Evolutionary conservation across 805 yeast genomes (phyloP).

Genomic region (Candida quercuum): DNA sequence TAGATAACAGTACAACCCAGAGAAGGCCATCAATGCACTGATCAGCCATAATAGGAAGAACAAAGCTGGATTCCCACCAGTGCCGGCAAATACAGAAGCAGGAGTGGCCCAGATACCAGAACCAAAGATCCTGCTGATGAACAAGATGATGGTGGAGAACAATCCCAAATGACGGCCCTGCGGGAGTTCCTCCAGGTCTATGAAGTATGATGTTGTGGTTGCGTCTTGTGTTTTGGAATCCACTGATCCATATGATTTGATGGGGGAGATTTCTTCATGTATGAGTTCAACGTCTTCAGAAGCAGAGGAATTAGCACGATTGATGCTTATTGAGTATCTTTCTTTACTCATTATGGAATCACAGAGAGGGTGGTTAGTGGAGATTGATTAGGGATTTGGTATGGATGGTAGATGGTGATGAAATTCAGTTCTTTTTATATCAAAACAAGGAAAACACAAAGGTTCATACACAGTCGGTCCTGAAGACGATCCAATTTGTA

Average conservation of each 20-base stretch:
- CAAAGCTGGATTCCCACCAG: conserved; percentile 60
- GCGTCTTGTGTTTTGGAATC: neutral
- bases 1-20: conserved; percentile 61
- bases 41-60: conserved; percentile 60
- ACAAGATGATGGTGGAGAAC: conserved; percentile 57
- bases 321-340: neutral
- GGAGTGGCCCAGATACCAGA: conserved; percentile 77
- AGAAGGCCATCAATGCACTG: conserved; percentile 56
- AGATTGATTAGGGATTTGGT: neutral
- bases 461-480: too few relatives aligned
- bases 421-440: too few relatives aligned
- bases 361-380: neutral
- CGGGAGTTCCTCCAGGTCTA: conserved; percentile 33
- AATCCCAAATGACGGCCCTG: conserved; percentile 74
- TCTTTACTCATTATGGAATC: too few relatives aligned
- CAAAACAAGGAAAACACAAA: too few relatives aligned
- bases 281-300: neutral
- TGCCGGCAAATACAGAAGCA: conserved; percentile 55
- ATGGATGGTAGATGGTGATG: too few relatives aligned
- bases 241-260: conserved; percentile 1
- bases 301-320: neutral
- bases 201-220: neutral
- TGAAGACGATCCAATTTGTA: too few relatives aligned
- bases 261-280: neutral
- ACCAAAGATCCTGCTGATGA: conserved; percentile 67